Evolutionary conservation across 192 early-diverging fungal genomes (phyloP), one percentile per base, ranked within the genome.

Genomic region (Gonapodya prolifera): DNA sequence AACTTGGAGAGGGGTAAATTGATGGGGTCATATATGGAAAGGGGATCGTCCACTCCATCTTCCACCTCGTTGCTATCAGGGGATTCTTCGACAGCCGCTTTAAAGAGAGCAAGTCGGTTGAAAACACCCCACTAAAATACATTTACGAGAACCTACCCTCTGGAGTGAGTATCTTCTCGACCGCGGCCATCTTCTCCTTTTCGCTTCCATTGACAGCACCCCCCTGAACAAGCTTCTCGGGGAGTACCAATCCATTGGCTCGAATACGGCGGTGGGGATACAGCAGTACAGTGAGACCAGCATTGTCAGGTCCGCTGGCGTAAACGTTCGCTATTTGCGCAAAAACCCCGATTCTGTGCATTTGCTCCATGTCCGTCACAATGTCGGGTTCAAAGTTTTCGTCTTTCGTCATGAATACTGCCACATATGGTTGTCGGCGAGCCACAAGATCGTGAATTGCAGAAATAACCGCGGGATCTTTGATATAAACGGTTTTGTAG

Each of bases 401-500:
- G 81, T 97, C 91, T 80, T 94, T 96, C 2, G 96, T 83, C 80
- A 99, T 84, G 81, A 98, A 96, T 17, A 97, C 95, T 18, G 94
- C 96, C 1, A 99, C 90, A 80, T 97, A 99, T n/a, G 97, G 96
- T 83, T 98, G 94, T 1, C 94, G 91, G 33, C 94, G 90, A 80
- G 95, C 92, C 75, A 96, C 87, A 29, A 99, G 83, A 77, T 94
- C 91, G 80, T 97, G 93, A 70, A 99, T 92, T 0, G 97, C 95
- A 33, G 90, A 89, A 70, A 93, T 96, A 0, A 95, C 95, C 69
- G 92, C 84, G 0, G 95, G 95, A 80, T 98, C 94, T 82, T 96
- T 96, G 76, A 99, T 95, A 31, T 95, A 95, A 31, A 99, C 91
- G 1, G 96, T 94, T 85, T 99, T 99, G 87, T 97, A 99, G 81